A percentile compares a stretch with the other conserved stretches of the same genome.
phyloP scores from a whole-genome alignment of 2,329 filamentous ascomycete species.

The Alternaria metachromatica region DNA sequence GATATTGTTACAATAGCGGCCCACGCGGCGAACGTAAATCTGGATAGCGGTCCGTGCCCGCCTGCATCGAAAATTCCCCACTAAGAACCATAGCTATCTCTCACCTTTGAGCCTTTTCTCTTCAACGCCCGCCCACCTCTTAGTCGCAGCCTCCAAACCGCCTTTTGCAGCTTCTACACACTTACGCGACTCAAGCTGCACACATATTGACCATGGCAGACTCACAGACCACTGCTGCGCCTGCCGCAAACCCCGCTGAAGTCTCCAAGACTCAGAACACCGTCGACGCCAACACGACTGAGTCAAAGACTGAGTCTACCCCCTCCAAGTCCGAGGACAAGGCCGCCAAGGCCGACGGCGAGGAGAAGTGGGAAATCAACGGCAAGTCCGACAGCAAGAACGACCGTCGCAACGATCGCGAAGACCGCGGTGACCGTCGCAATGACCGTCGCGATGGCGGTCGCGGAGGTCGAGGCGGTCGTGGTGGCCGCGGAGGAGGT shows the following conservation, averaged over 20 bases:
- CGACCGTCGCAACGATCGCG: constrained; percentile 22
- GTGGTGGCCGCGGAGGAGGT: constrained; percentile 25
- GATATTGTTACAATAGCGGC: constrained; percentile 8
- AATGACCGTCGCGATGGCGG: constrained; percentile 10
- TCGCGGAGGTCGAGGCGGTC: constrained; percentile 20
- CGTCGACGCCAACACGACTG: constrained; percentile 16
- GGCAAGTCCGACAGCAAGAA: constrained; percentile 21
- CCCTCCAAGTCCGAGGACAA: constrained; percentile 6
- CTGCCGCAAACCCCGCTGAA: constrained; percentile 28
- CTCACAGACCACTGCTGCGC: constrained; percentile 23
- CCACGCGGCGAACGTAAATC: constrained; percentile 7
- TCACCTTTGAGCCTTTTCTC: constrained; percentile 7
- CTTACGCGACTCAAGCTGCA: constrained; percentile 14
- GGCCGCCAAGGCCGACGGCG: constrained; percentile 13
- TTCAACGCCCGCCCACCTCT: neutral
- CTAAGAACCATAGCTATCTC: constrained; percentile 14
- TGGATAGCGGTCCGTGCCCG: constrained; percentile 7
- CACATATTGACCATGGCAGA: constrained; percentile 29
- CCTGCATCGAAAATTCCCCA: constrained; percentile 19
- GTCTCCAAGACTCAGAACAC: constrained; percentile 19
- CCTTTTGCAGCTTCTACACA: neutral
- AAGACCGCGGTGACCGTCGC: constrained; percentile 19
- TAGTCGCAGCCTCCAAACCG: neutral
- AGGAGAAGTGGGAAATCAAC: constrained; percentile 27
- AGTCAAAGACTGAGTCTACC: constrained; percentile 16